A percentile compares a stretch with the other conserved stretches of the same genome.
Evolutionary conservation across 257 asterid species (phyloP).

Genomic region (Anisodus tanguticus): DNA sequence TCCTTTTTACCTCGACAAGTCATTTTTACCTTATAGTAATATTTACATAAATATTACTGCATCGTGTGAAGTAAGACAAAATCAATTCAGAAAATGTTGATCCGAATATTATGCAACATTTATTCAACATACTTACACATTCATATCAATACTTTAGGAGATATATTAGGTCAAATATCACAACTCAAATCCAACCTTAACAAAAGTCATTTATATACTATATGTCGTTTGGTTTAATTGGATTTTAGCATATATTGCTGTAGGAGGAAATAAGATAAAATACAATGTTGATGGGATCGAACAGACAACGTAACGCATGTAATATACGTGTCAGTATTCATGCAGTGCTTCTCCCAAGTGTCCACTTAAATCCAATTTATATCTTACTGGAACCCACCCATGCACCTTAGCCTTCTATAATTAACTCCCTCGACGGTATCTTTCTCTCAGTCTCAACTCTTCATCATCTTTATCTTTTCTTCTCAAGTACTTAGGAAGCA

Average conservation of each 20-base stretch:
- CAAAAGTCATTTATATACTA: too few relatives aligned
- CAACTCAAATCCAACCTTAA: too few relatives aligned
- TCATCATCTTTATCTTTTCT: background rate
- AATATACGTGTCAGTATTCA: conserved; percentile 72
- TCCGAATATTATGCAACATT: too few relatives aligned
- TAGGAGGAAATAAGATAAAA: background rate
- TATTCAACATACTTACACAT: too few relatives aligned
- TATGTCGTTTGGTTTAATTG: background rate
- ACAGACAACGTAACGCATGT: conserved; percentile 36
- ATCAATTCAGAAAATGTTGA: too few relatives aligned
- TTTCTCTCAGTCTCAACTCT: background rate
- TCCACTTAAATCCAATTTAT: conserved; percentile 38
- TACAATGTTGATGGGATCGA: conserved; percentile 26
- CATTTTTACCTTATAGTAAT: too few relatives aligned
- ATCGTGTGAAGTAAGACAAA: too few relatives aligned
- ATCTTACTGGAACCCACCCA: conserved; percentile 2
- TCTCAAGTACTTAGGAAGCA: background rate
- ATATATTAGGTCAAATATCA: too few relatives aligned
- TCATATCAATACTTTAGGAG: too few relatives aligned
- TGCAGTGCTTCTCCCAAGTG: conserved; percentile 78
- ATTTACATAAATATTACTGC: too few relatives aligned
- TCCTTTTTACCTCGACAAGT: too few relatives aligned
- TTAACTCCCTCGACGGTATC: background rate
- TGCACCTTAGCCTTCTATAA: background rate
- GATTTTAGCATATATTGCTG: background rate